These are phyloP conservation scores for Blastocystis sp. DNA, from an alignment of 352 stramenopile species.

Conservation along the genomic window DNA sequence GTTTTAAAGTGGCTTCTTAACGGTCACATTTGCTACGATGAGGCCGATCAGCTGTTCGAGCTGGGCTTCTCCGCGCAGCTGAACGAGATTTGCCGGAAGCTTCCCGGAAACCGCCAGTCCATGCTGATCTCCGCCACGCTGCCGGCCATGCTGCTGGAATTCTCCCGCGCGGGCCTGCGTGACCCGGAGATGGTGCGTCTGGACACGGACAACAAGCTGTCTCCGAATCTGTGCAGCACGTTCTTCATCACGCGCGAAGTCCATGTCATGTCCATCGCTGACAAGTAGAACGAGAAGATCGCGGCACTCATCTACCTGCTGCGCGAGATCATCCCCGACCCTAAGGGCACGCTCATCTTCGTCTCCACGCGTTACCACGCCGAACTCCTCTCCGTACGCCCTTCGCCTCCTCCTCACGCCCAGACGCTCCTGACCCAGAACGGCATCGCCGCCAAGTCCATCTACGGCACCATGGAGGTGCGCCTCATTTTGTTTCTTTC, in stretches of 20 bases:
- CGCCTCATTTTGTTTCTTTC: conserved; percentile 4
- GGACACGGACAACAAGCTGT: conserved; percentile 95
- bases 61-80: conserved; percentile 98
- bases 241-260: conserved; percentile 88
- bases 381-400: conserved; percentile 92
- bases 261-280: neutral
- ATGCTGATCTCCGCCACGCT: conserved; percentile 92
- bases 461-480: conserved; percentile 88
- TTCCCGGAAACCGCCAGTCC: conserved; percentile 76
- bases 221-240: conserved; percentile 89
- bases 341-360: conserved; percentile 94
- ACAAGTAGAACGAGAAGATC: conserved; percentile 71
- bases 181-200: conserved; percentile 93
- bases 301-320: conserved; percentile 92
- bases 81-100: conserved; percentile 73
- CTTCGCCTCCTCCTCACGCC: conserved; percentile 76
- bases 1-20: conserved; percentile 67
- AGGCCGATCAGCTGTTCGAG: conserved; percentile 97
- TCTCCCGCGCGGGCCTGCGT: conserved; percentile 92
- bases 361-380: conserved; percentile 94
- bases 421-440: conserved; percentile 47
- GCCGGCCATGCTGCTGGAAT: conserved; percentile 92
- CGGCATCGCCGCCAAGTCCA: conserved; percentile 79
- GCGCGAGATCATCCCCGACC: conserved; percentile 84
- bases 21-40: conserved; percentile 87